Base-by-base conservation (phyloP, 2,329 filamentous ascomycete genomes). In the Colletotrichum sansevieriae region DNA sequence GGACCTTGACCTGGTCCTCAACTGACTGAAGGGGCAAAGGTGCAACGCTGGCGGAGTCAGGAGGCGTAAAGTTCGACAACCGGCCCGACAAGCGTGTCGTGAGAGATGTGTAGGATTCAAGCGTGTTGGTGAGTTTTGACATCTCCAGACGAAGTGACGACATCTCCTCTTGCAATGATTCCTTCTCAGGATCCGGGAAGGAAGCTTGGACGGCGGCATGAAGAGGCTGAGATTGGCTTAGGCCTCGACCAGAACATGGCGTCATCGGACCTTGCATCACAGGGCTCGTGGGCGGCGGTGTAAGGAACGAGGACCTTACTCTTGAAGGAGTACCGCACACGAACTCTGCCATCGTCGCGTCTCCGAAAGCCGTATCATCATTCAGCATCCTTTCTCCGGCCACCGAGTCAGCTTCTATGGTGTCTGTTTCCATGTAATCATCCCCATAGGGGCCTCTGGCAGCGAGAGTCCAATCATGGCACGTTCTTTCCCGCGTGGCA, bases 221-320 rank as follows among this genome's bases (percentile, higher is more conserved):
- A 0, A 65, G 70, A 2, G 78, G 75, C 15, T 76, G 75, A 0
- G 71, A 13, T 65, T 68, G 68, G 51, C 0, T 35, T 37, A 65
- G 4, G 29, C 63, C 71, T 46, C 49, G 25, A 4, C 71, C 73
- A 1, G 78, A 81, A 46, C 74, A 79, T 0, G 85, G 85, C 2
- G 83, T 83, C 0, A 74, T 66, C 0, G 76, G 75, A 4, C 72
- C 59, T 4, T 71, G 71, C 2, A 75, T 68, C 0, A 77, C 71
- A 1, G 85, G 84, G 47, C 87, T 89, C 0, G 87, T 89, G 2
- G 83, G 81, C 1, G 87, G 87, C 0, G 87, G 87, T 0, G 86
- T 87, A 4, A 83, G 83, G 70, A 88, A 88, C 0, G 85, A 87
- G n/a, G 77, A 74, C 51, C 77, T 75, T 47, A 77, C 75, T 15